Base-by-base conservation (phyloP, 2,329 filamentous ascomycete species). In the Scolecobasidium constrictum region DNA sequence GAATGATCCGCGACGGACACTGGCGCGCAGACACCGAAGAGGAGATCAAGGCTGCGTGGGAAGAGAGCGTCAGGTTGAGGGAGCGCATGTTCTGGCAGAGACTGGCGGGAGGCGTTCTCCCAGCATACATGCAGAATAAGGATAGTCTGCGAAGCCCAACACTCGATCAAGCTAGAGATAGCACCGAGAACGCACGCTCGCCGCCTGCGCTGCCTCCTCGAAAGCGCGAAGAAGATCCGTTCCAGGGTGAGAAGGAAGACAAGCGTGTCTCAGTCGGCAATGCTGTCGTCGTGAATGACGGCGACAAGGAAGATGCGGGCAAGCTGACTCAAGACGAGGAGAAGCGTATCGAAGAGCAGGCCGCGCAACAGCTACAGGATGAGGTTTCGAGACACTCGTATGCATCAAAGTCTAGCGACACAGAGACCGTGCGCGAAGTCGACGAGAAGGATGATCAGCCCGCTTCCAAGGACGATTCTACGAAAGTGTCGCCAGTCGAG, bases 1-100 rank as follows among this genome's bases (percentile, higher is more conserved):
- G 90, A 36, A 86, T 96, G 64, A 75, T 96, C 45, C 86, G 90
- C 51, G 90, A 95, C 53, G 92, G 92, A 2, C 83, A 94, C 54
- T 92, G 92, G 79, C 78, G 85, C 40, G 81, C 83, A 11, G 84
- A 88, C 37, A 84, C 83, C 44, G 77, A 83, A 31, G 86, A 92
- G 39, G 84, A 87, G 23, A 86, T 93, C 62, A 86, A 83, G 56
- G 77, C 78, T 20, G 86, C 87, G 0, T 98, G 92, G 92, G 90
- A 96, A 57, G 92, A 98, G 66, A 86, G 86, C 45, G 83, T 95
- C 9, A 77, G 83, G 21, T 64, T 96, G 38, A 74, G 92, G 40
- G 92, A 98, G 60, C 81, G 90, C 52, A 94, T 98, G 83, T 98
- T 98, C 59, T 98, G 92, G 92, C 78, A 85, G 40, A 77, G 92